phyloP scores from a whole-genome alignment of 1,284 basidiomycete species.

The Ceratorhiza oryzae-sativae region DNA sequence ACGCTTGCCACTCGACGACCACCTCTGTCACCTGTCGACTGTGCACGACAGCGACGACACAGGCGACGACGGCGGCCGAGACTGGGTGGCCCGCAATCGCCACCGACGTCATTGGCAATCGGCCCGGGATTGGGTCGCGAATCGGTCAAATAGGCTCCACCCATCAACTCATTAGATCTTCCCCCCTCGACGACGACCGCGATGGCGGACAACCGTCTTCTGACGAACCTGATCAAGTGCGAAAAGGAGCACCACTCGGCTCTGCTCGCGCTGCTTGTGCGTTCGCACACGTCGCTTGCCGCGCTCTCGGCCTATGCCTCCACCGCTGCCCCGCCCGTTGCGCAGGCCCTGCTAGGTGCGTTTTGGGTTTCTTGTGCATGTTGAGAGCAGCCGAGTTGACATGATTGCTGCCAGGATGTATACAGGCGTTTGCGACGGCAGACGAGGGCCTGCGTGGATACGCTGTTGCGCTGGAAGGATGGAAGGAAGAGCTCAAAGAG shows the following conservation, averaged over 20 bases:
- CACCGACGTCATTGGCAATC: slow-evolving; percentile 16
- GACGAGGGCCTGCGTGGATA: slow-evolving; percentile 73
- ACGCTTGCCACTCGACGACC: background rate
- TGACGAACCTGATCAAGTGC: slow-evolving; percentile 67
- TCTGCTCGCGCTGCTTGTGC: slow-evolving; percentile 61
- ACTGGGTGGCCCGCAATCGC: background rate
- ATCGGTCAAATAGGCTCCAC: slow-evolving; percentile 6
- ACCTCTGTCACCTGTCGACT: background rate
- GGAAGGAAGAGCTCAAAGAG: slow-evolving; percentile 65
- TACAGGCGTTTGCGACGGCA: slow-evolving; percentile 61
- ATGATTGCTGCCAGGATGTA: slow-evolving; percentile 21
- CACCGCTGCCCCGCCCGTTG: slow-evolving; percentile 63
- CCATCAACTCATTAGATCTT: background rate
- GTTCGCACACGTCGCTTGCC: slow-evolving; percentile 66
- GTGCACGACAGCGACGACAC: background rate
- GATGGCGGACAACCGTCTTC: slow-evolving; percentile 65
- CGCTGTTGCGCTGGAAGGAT: slow-evolving; percentile 64
- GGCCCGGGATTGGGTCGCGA: background rate
- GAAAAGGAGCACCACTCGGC: slow-evolving; percentile 76
- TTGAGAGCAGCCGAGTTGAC: background rate
- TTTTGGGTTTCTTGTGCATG: slow-evolving; percentile 47
- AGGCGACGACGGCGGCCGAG: slow-evolving; percentile 4
- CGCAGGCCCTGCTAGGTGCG: slow-evolving; percentile 64
- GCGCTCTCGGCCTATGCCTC: slow-evolving; percentile 76
- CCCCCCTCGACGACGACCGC: background rate